Percentiles rank a stretch among this genome's conserved stretches.
Conservation (phyloP, 2,329 filamentous ascomycete species). For the Pestalotiopsis fici region DNA sequence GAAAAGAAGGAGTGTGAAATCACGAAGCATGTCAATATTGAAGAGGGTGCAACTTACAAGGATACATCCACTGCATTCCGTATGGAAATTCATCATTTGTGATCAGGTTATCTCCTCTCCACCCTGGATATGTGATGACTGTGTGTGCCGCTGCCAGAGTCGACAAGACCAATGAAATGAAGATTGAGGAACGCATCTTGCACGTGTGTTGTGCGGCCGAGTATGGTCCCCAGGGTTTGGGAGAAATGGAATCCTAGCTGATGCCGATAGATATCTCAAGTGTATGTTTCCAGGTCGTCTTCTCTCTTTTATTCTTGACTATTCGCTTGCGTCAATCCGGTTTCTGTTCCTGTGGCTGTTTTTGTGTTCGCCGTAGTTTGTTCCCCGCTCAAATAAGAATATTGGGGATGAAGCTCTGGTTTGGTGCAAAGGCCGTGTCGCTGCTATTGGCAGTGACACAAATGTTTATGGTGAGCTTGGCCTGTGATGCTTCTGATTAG, state of each 20-base stretch:
- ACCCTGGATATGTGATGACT: constrained; percentile 85
- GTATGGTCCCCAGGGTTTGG: neutral
- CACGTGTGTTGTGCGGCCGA: constrained; percentile 11
- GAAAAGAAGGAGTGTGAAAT: neutral
- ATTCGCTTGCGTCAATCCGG: neutral
- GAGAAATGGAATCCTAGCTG: neutral
- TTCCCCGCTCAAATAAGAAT: neutral
- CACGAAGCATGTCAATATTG: neutral
- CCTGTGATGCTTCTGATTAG: neutral
- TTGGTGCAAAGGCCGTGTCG: neutral
- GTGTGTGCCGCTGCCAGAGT: constrained; percentile 66
- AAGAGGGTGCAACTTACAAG: constrained; percentile 65
- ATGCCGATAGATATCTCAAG: neutral
- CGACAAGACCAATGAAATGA: constrained; percentile 45
- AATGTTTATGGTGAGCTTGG: neutral
- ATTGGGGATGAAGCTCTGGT: neutral
- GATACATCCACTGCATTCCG: constrained; percentile 95
- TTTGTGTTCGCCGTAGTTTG: neutral
- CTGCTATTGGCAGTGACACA: neutral
- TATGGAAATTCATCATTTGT: constrained; percentile 80
- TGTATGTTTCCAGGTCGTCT: neutral
- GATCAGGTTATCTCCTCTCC: constrained; percentile 83
- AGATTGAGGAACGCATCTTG: constrained; percentile 49
- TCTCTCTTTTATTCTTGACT: neutral
- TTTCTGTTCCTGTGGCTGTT: neutral